A percentile compares a stretch with the other conserved stretches of the same genome.
Evolutionary conservation across 768 basidiomycete genomes (phyloP).

Genomic region (Boletus rubroflammeus): DNA sequence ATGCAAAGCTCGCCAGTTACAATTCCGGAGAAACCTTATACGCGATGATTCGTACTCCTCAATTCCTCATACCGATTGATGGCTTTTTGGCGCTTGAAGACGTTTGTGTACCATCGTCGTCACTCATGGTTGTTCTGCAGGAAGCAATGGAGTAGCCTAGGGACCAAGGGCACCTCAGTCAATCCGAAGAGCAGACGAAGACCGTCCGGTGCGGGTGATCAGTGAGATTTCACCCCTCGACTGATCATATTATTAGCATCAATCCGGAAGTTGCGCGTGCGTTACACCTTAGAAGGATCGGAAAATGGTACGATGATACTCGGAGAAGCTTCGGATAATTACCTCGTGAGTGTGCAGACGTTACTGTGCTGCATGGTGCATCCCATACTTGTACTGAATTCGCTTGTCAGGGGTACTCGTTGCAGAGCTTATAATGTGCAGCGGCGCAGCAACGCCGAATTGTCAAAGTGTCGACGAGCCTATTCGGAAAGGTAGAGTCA

Average conservation of each 20-base stretch:
- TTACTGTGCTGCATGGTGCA: neutral
- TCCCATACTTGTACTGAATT: neutral
- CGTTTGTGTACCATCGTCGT: no score
- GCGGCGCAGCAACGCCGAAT: neutral
- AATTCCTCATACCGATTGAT: neutral
- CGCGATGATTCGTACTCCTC: neutral
- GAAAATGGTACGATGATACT: neutral
- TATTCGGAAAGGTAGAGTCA: neutral
- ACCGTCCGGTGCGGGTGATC: neutral
- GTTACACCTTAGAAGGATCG: neutral
- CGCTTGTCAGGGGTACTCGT: neutral
- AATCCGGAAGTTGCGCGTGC: neutral
- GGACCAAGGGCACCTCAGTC: neutral
- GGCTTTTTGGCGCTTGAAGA: neutral
- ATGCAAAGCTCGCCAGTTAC: neutral
- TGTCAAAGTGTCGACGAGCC: neutral
- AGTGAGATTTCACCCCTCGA: neutral
- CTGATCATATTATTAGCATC: neutral
- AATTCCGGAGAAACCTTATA: neutral
- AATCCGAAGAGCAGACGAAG: neutral
- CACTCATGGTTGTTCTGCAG: neutral
- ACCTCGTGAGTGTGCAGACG: neutral
- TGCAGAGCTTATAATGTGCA: constrained; percentile 1
- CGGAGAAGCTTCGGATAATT: neutral
- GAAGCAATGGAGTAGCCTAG: no score